Percentiles rank a stretch among this genome's conserved stretches.
phyloP scores from a whole-genome alignment of 75 land plant genomes.

The Sequoiadendron giganteum region DNA sequence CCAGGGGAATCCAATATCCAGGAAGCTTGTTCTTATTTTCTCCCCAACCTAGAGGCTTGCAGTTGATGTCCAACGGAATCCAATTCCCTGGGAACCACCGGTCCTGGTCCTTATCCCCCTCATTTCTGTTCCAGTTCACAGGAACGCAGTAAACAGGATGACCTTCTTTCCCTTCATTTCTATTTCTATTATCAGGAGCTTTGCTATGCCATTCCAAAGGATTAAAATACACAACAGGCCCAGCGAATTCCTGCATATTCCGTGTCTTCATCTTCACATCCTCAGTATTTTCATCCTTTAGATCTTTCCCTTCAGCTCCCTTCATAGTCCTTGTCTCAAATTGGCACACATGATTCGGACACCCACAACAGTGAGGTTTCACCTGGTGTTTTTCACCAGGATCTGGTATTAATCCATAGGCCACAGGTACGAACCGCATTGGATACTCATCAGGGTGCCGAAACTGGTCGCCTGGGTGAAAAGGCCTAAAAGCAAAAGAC shows the following conservation, averaged over 20 bases:
- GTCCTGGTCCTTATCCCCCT: neutral
- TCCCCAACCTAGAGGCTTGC: neutral
- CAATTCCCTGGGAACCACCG: neutral
- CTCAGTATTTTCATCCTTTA: constrained; percentile 17
- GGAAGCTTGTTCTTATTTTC: neutral
- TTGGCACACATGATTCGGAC: constrained; percentile 27
- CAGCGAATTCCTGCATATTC: constrained; percentile 13
- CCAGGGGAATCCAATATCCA: neutral
- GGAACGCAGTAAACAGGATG: constrained; percentile 16
- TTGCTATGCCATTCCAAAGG: constrained; percentile 1
- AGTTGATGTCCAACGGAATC: neutral
- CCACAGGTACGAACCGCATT: constrained; percentile 14
- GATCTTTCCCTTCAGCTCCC: neutral
- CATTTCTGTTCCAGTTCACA: constrained; percentile 12
- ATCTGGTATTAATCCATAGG: constrained; percentile 17
- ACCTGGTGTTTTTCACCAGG: constrained; percentile 10
- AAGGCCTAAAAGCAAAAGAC: neutral
- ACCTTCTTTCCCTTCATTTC: neutral
- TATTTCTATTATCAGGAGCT: constrained; percentile 1
- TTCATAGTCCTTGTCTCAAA: constrained; percentile 11
- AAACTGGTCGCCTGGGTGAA: constrained; percentile 6
- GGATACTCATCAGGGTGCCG: constrained; percentile 20
- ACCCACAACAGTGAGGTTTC: constrained; percentile 37
- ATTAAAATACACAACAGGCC: constrained; percentile 36
- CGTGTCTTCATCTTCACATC: constrained; percentile 6